Conservation (phyloP, 257 asterid species). For the Jacaranda mimosifolia region DNA sequence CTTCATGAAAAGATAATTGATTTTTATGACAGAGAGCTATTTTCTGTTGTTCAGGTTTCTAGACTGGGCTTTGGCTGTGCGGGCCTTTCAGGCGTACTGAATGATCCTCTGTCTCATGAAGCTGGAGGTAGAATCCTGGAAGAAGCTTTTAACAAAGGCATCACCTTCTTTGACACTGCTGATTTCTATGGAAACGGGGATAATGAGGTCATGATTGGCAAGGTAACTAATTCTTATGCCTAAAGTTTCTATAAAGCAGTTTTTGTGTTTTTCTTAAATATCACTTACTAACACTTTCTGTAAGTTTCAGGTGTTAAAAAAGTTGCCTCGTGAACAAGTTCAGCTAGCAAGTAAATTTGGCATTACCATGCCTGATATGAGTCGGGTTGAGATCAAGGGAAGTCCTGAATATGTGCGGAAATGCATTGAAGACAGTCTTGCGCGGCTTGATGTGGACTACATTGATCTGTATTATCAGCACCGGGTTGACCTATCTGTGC, state of each 20-base stretch:
- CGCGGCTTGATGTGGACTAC: conserved; percentile 58
- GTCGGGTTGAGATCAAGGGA: conserved; percentile 52
- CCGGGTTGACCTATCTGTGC: conserved; percentile 52
- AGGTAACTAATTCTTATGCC: conserved; percentile 40
- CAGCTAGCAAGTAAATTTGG: conserved; percentile 70
- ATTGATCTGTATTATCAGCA: conserved; percentile 68
- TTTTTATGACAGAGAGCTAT: background rate
- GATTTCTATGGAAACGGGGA: conserved; percentile 50
- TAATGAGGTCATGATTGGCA: conserved; percentile 64
- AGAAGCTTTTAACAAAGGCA: conserved; percentile 55
- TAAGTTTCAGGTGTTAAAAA: conserved; percentile 55
- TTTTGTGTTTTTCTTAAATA: background rate
- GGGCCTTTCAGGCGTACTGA: conserved; percentile 57
- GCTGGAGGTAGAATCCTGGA: conserved; percentile 50
- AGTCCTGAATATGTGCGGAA: conserved; percentile 53
- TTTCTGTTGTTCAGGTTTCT: conserved; percentile 48
- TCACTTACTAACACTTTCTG: background rate
- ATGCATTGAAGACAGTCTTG: conserved; percentile 62
- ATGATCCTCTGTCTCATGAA: conserved; percentile 58
- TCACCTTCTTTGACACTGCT: conserved; percentile 64
- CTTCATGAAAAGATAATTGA: background rate
- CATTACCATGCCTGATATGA: conserved; percentile 25
- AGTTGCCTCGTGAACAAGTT: conserved; percentile 56
- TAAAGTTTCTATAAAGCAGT: too few species aligned
- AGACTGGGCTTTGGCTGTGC: conserved; percentile 62